Base-by-base conservation (phyloP, 2,329 filamentous ascomycete genomes). In the Coniosporium tulheliwenetii region DNA sequence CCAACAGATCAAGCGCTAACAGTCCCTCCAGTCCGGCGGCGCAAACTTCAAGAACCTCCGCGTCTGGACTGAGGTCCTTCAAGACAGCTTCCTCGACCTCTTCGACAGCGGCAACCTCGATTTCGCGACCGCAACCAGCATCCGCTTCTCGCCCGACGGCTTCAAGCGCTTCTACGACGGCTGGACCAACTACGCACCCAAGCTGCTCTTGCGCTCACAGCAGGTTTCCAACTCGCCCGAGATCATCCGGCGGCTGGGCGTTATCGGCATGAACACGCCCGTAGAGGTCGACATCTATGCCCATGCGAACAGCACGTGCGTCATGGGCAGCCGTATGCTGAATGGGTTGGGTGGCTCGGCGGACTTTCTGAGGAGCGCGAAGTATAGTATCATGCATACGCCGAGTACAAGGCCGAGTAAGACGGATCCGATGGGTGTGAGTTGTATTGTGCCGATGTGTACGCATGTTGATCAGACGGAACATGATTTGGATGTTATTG, bases 221-320 rank as follows among this genome's bases (percentile, higher is more conserved):
- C 76, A 83, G 57, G 82, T 93, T 8, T 87, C 81, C 54, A 93
- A 93, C 71, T 81, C 79, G 2, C 85, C 85, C 44, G 85, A 93
- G 63, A 86, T 93, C 63, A 93, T 93, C 65, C 77, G 84, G 41
- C 75, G 85, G 19, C 69, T 93, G 1, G 85, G 85, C 45, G 79
- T 86, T 49, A 93, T 94, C 51, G 85, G 84, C 58, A 93, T 93
- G 85, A 93, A 93, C 71, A 93, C 85, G 0, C 85, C 85, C 15
- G 84, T 93, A 37, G 86, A 93, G 64, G 85, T 93, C 12, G 86
- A 93, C 63, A 93, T 93, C 54, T 93, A 93, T 64, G 86, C 85
- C 2, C 85, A 93, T 64, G 86, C 86, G 52, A 94, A 93, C 74
- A 80, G 73, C 45, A 93, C 85, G 41, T 87, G 82, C 55, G 85